Evolutionary conservation across 345 rosid genomes (phyloP).

Genomic region (Lagerstroemia speciosa): DNA sequence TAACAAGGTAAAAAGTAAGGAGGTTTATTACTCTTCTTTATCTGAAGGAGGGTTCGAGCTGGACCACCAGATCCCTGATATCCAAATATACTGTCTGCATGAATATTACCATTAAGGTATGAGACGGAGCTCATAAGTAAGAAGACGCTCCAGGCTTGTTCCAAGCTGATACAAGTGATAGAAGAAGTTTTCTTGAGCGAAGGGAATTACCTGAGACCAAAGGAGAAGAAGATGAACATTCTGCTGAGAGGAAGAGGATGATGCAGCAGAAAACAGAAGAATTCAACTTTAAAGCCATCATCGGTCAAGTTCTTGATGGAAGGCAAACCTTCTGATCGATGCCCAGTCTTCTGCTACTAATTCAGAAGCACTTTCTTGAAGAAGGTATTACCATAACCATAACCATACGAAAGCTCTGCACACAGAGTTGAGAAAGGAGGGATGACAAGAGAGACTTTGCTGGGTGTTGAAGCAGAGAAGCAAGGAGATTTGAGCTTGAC

Average conservation of each 20-base stretch:
- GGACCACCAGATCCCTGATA: background rate
- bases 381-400: background rate
- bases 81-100: background rate
- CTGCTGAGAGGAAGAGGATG: background rate
- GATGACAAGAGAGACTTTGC: background rate
- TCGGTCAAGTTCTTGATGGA: background rate
- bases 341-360: background rate
- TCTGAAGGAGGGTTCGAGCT: background rate
- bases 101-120: background rate
- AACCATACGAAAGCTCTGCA: background rate
- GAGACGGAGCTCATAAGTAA: background rate
- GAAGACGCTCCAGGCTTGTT: background rate
- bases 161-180: background rate
- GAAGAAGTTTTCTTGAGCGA: background rate
- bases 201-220: background rate
- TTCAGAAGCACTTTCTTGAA: background rate
- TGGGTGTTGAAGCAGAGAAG: background rate
- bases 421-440: background rate
- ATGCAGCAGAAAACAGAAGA: background rate
- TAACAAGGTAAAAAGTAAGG: background rate
- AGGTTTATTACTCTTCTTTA: background rate
- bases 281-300: background rate
- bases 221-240: constrained; percentile 1
- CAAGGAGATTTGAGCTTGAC: background rate
- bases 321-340: background rate